A percentile compares a stretch with the other conserved stretches of the same genome.
Conservation (phyloP, 176 grass and related monocot species). For the Eragrostis nindensis region DNA sequence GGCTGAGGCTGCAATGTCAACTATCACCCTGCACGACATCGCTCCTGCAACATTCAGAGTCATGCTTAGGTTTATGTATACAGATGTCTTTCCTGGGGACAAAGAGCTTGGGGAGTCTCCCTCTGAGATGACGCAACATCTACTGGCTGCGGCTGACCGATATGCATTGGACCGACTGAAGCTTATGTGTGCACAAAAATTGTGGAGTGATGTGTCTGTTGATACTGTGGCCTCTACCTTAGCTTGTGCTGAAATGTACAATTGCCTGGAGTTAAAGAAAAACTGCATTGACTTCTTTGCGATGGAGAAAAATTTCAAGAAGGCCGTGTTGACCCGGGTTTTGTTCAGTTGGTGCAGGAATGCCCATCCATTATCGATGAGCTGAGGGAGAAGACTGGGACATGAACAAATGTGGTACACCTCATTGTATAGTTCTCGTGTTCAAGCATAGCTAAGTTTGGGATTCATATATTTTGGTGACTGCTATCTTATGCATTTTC, state of each 20-base stretch:
- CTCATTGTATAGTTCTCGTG: too few species aligned
- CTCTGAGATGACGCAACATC: not conserved
- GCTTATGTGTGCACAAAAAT: constrained; percentile 44
- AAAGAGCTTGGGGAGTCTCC: not conserved
- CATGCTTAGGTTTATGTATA: too few species aligned
- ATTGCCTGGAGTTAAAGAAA: constrained; percentile 42
- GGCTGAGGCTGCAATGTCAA: not conserved
- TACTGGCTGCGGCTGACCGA: constrained; percentile 49
- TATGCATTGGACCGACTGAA: constrained; percentile 51
- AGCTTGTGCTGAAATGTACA: constrained; percentile 40
- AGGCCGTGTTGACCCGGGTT: not conserved
- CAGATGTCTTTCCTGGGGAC: not conserved
- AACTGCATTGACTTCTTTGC: constrained; percentile 42
- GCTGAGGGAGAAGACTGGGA: too few species aligned
- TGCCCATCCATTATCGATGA: constrained; percentile 26
- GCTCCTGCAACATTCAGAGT: too few species aligned
- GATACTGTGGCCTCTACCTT: constrained; percentile 35
- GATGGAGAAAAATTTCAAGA: constrained; percentile 35
- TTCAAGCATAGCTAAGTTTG: too few species aligned
- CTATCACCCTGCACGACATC: too few species aligned
- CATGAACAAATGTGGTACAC: too few species aligned
- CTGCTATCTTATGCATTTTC: too few species aligned
- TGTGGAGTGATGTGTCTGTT: constrained; percentile 32
- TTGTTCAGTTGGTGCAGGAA: not conserved
- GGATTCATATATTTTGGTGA: too few species aligned